Conservation (phyloP, 441 rosid genomes). For the Pelargonium citronellum region DNA sequence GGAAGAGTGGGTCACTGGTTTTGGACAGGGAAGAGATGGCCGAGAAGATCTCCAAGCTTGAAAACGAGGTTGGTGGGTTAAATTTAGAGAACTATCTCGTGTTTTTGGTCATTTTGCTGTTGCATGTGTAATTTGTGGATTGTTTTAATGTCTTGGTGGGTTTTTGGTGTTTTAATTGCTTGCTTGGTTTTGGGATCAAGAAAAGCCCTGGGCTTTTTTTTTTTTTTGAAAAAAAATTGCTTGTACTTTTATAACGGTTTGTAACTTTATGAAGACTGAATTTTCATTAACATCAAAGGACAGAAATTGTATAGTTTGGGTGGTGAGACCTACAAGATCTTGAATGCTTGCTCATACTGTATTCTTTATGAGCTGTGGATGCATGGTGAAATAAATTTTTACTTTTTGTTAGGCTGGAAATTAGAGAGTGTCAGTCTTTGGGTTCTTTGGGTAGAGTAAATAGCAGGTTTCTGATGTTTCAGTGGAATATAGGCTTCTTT, state of each 20-base stretch:
- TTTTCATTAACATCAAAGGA: not conserved
- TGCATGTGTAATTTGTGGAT: not conserved
- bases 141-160: slow-evolving; percentile 11
- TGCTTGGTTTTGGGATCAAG: slow-evolving; percentile 7
- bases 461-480: not conserved
- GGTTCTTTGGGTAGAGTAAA: not conserved
- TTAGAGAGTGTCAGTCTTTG: slow-evolving; percentile 1
- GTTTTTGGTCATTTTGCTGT: not conserved
- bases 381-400: not conserved
- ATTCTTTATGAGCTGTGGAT: not conserved
- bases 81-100: not conserved
- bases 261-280: not conserved
- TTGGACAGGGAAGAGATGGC: slow-evolving; percentile 30
- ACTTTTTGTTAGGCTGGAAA: not conserved
- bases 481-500: not conserved
- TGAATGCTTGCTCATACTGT: not conserved
- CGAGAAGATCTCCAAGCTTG: slow-evolving; percentile 53
- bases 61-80: slow-evolving; percentile 54
- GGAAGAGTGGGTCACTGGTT: slow-evolving; percentile 9
- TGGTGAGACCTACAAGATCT: not conserved
- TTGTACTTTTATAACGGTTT: not conserved
- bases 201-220: not conserved
- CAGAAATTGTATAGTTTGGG: not conserved
- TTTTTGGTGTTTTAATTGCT: slow-evolving; percentile 5
- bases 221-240: not conserved